Percentiles rank a stretch among this genome's conserved stretches.
phyloP scores from a whole-genome alignment of 225 moss, liverwort and hornwort species.

The Polytrichum formosum region DNA sequence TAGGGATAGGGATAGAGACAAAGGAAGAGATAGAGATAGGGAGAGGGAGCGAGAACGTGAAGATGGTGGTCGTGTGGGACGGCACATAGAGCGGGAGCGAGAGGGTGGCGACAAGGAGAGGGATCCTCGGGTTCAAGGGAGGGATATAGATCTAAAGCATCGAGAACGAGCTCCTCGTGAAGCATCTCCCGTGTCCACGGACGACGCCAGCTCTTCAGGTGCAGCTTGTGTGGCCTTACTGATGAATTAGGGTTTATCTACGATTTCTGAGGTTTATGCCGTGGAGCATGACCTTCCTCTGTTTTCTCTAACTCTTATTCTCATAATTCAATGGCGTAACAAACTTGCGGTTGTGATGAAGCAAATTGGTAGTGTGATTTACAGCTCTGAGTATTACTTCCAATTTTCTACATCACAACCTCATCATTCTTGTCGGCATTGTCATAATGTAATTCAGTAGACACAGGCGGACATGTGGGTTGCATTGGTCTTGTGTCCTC shows the following conservation, averaged over 20 bases:
- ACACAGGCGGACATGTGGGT: too few relatives aligned
- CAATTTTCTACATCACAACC: background rate
- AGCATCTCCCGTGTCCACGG: background rate
- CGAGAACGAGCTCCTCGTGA: background rate
- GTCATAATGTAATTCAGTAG: too few relatives aligned
- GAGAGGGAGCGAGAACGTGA: background rate
- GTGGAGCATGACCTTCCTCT: background rate
- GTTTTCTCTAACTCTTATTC: background rate
- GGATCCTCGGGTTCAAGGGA: background rate
- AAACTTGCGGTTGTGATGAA: too few relatives aligned
- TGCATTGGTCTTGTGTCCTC: background rate
- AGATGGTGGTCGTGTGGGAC: background rate
- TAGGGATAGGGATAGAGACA: background rate
- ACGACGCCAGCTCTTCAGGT: constrained; percentile 8
- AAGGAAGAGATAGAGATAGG: background rate
- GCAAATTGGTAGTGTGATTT: too few relatives aligned
- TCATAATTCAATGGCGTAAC: background rate
- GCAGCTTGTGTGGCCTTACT: background rate
- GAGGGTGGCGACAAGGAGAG: background rate
- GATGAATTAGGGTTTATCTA: background rate
- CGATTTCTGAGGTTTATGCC: background rate
- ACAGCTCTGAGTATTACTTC: background rate
- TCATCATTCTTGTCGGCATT: background rate
- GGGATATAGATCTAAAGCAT: background rate
- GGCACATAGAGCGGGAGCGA: background rate